phyloP scores from a whole-genome alignment of 2,329 filamentous ascomycete species.

The Mycocentrospora acerina region DNA sequence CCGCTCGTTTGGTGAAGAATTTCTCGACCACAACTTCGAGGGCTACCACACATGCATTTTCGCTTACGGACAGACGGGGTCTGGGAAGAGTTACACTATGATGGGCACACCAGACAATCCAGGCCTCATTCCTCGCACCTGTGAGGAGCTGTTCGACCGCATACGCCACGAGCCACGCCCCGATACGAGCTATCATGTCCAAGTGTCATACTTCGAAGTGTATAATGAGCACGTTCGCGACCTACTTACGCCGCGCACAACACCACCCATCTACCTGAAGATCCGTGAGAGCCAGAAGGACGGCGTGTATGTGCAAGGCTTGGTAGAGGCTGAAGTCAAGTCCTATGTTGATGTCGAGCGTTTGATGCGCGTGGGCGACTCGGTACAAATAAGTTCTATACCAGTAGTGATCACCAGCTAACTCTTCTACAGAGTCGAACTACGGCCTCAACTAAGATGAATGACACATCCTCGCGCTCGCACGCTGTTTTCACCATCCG shows the following conservation, averaged over 20 bases:
- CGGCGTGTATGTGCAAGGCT: slow-evolving; percentile 93
- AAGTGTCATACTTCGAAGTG: slow-evolving; percentile 98
- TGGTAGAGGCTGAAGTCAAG: slow-evolving; percentile 90
- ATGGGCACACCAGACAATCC: slow-evolving; percentile 87
- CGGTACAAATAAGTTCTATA: slow-evolving; percentile 32
- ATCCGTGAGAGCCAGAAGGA: slow-evolving; percentile 94
- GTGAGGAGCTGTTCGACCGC: slow-evolving; percentile 91
- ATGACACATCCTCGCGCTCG: slow-evolving; percentile 93
- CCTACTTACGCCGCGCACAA: slow-evolving; percentile 77
- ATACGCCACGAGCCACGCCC: slow-evolving; percentile 83
- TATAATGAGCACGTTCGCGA: slow-evolving; percentile 99
- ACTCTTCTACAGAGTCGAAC: slow-evolving; percentile 64
- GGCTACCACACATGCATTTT: slow-evolving; percentile 99
- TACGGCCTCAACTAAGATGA: slow-evolving; percentile 96
- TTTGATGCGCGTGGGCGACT: slow-evolving; percentile 87
- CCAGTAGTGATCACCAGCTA: slow-evolving; percentile 4
- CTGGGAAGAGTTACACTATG: slow-evolving; percentile 97
- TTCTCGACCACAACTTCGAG: slow-evolving; percentile 98
- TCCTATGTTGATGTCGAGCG: slow-evolving; percentile 84
- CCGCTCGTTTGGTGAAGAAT: slow-evolving; percentile 90
- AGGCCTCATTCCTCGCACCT: slow-evolving; percentile 91
- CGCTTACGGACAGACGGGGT: slow-evolving; percentile 96
- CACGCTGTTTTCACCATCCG: slow-evolving; percentile 98
- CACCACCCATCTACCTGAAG: slow-evolving; percentile 88
- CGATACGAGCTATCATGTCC: slow-evolving; percentile 94